phyloP scores from a whole-genome alignment of 2,329 filamentous ascomycete species.

The Didymellaceae sp. region DNA sequence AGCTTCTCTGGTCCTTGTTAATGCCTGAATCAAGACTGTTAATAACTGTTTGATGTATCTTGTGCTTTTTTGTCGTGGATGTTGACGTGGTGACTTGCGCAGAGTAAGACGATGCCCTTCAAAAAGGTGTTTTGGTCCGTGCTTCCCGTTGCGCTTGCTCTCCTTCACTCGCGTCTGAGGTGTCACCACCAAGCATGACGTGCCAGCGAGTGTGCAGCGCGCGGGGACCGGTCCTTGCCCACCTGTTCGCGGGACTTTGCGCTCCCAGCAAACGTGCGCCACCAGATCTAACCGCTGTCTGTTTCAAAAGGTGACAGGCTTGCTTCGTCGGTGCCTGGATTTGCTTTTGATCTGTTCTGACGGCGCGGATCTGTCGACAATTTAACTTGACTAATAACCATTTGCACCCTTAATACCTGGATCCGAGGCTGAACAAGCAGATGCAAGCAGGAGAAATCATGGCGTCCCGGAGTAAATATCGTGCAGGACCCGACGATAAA shows the following conservation, averaged over 20 bases:
- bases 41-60: not conserved
- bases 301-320: constrained; percentile 5
- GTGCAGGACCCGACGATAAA: not conserved
- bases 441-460: constrained; percentile 1
- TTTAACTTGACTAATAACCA: not conserved
- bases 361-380: not conserved
- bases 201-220: constrained; percentile 1
- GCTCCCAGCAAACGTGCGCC: constrained; percentile 5
- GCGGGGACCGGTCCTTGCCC: not conserved
- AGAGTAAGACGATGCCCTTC: not conserved
- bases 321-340: constrained; percentile 1
- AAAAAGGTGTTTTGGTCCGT: constrained; percentile 6
- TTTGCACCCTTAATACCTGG: not conserved
- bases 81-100: not conserved
- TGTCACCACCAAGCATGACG: constrained; percentile 1
- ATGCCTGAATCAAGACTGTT: not conserved
- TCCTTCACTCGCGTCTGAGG: constrained; percentile 4
- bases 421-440: not conserved
- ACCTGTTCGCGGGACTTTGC: not conserved
- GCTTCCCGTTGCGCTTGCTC: constrained; percentile 1
- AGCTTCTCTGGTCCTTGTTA: not conserved
- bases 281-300: constrained; percentile 9
- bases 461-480: not conserved
- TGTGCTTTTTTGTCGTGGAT: constrained; percentile 10
- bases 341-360: constrained; percentile 8